These are phyloP conservation scores for Parietaria judaica DNA, from an alignment of 306 rosid species.

Conservation along the genomic window DNA sequence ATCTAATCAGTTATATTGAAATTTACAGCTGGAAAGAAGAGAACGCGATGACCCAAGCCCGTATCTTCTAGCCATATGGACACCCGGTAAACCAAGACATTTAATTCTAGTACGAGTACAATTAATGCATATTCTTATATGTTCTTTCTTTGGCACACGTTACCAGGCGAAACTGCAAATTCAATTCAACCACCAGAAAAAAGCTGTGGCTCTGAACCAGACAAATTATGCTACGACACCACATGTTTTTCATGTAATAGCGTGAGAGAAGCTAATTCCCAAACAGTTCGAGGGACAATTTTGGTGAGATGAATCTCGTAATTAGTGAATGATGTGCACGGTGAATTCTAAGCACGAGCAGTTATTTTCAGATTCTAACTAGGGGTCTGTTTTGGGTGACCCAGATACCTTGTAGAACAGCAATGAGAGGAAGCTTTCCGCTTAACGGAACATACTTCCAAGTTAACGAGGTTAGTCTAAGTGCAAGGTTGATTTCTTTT, in stretches of 20 bases:
- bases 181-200: conserved; percentile 58
- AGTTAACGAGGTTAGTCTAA: conserved; percentile 53
- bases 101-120: not conserved
- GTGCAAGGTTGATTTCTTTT: not conserved
- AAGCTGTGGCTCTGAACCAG: conserved; percentile 48
- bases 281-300: conserved; percentile 47
- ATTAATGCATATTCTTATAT: not conserved
- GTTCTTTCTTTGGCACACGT: conserved; percentile 2
- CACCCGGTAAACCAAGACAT: conserved; percentile 29
- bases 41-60: conserved; percentile 34
- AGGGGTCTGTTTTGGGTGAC: not conserved
- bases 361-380: not conserved
- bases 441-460: conserved; percentile 78
- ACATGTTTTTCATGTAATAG: conserved; percentile 71
- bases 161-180: conserved; percentile 68
- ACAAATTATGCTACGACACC: conserved; percentile 45
- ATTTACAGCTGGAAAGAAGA: conserved; percentile 30
- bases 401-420: conserved; percentile 67
- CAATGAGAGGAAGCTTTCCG: conserved; percentile 51
- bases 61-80: conserved; percentile 44
- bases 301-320: conserved; percentile 36
- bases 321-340: too few species aligned
- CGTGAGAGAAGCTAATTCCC: conserved; percentile 10
- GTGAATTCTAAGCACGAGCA: too few species aligned
- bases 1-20: conserved; percentile 14